A percentile compares a stretch with the other conserved stretches of the same genome.
phyloP scores from a whole-genome alignment of 2,329 filamentous ascomycete genomes.

The Davidsoniella neocaledoniae region DNA sequence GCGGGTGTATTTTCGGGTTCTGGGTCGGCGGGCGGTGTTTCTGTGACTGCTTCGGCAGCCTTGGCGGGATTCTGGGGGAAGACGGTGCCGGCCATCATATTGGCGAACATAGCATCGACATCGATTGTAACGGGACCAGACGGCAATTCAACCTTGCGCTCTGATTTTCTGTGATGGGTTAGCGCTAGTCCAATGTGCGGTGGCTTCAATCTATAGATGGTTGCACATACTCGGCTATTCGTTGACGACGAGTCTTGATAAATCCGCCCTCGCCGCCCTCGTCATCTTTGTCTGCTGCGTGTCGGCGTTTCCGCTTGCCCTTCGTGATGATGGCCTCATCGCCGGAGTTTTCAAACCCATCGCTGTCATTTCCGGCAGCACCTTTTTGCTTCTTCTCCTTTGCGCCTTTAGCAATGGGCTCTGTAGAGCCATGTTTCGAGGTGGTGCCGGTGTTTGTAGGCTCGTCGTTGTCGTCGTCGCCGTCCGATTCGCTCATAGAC shows the following conservation, averaged over 20 bases:
- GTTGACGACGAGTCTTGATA: constrained; percentile 56
- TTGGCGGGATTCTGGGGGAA: background rate
- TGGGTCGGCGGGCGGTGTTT: constrained; percentile 8
- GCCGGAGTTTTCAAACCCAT: constrained; percentile 46
- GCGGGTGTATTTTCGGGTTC: background rate
- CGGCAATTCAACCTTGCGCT: constrained; percentile 33
- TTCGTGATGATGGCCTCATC: constrained; percentile 53
- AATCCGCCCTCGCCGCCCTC: constrained; percentile 44
- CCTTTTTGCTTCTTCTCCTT: constrained; percentile 21
- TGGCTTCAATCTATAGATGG: background rate
- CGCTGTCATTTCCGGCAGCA: constrained; percentile 13
- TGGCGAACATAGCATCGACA: constrained; percentile 53
- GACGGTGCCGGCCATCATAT: constrained; percentile 36
- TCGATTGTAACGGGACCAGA: constrained; percentile 50
- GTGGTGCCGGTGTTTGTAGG: constrained; percentile 14
- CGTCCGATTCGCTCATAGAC: constrained; percentile 30
- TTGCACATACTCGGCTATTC: constrained; percentile 40
- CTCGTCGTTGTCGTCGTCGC: constrained; percentile 19
- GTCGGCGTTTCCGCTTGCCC: constrained; percentile 36
- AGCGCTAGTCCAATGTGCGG: background rate
- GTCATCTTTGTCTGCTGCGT: constrained; percentile 29
- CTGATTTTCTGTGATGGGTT: constrained; percentile 31
- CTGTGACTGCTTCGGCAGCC: constrained; percentile 8
- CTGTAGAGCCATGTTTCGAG: background rate
- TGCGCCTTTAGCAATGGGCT: constrained; percentile 2